Conservation (phyloP, 768 basidiomycete species). For the Omphalotus guepiniiformis region DNA sequence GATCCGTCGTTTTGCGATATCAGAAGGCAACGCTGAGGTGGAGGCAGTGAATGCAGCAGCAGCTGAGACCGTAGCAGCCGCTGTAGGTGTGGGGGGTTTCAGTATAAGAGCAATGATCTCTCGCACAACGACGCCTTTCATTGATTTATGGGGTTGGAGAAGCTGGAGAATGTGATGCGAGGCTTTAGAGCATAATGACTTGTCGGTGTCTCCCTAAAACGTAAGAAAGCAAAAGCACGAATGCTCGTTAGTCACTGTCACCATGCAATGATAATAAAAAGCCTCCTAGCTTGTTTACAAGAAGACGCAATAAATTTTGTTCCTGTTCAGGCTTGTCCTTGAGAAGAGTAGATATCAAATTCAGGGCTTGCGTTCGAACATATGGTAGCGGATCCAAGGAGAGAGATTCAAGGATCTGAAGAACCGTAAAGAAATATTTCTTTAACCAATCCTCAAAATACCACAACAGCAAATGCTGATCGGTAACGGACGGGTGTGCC, state of each 20-base stretch:
- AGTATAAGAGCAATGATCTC: conserved; percentile 82
- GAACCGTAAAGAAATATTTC: conserved; percentile 89
- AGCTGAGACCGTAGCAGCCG: conserved; percentile 21
- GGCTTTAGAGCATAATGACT: conserved; percentile 81
- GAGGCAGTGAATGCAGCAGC: conserved; percentile 7
- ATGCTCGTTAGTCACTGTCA: too few species aligned
- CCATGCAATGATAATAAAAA: background rate
- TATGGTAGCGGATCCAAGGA: conserved; percentile 85
- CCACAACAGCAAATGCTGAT: conserved; percentile 75
- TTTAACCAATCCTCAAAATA: conserved; percentile 98
- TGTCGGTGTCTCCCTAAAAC: conserved; percentile 81
- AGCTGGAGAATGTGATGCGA: conserved; percentile 88
- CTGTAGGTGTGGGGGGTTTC: conserved; percentile 41
- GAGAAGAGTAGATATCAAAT: conserved; percentile 74
- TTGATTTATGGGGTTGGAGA: conserved; percentile 85
- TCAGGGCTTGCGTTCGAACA: conserved; percentile 80
- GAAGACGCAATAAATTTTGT: conserved; percentile 86
- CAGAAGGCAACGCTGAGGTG: conserved; percentile 27
- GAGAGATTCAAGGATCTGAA: conserved; percentile 80
- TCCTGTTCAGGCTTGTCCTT: conserved; percentile 94
- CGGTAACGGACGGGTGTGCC: conserved; percentile 55
- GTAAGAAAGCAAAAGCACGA: too few species aligned
- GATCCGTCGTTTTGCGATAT: conserved; percentile 8
- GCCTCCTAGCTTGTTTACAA: conserved; percentile 90
- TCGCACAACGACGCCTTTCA: conserved; percentile 87